These are phyloP conservation scores for Crepidotus variabilis DNA, from an alignment of 768 basidiomycete genomes.

Conservation along the genomic window DNA sequence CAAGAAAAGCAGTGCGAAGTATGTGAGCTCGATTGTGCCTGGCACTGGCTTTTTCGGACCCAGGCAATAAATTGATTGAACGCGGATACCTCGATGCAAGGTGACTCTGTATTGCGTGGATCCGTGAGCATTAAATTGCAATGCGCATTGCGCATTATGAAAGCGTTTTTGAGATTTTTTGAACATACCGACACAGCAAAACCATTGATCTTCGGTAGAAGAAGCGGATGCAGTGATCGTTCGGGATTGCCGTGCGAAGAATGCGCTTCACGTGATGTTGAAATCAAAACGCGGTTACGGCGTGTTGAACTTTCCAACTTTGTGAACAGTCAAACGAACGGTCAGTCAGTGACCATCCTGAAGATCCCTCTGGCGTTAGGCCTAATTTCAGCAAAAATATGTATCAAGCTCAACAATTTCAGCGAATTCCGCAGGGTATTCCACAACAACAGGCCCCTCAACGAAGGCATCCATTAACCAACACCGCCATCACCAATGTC, in stretches of 20 bases:
- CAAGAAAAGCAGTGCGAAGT: no score
- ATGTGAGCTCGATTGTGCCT: no score
- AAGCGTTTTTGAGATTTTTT: no score
- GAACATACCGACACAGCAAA: no score
- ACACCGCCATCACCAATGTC: slow-evolving; percentile 31
- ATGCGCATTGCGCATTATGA: no score
- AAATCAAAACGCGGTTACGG: slow-evolving; percentile 10
- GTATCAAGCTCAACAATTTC: slow-evolving; percentile 24
- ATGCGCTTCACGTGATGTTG: slow-evolving; percentile 11
- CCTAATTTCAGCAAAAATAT: slow-evolving; percentile 27
- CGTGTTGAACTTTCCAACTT: slow-evolving; percentile 17
- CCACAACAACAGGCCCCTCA: slow-evolving; percentile 16
- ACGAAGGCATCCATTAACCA: slow-evolving; percentile 38
- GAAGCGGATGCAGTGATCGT: no score
- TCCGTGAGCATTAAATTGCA: no score
- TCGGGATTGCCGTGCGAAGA: not conserved
- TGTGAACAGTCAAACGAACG: slow-evolving; percentile 1
- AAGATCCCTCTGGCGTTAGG: slow-evolving; percentile 39
- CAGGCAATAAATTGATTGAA: no score
- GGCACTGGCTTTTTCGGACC: no score
- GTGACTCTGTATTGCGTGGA: no score
- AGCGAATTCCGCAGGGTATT: slow-evolving; percentile 12
- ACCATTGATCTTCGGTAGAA: no score
- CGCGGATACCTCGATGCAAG: no score
- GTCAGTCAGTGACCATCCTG: slow-evolving; percentile 5